phyloP scores from a whole-genome alignment of 371 early-diverging fungal species.

The Sporodiniella umbellata region DNA sequence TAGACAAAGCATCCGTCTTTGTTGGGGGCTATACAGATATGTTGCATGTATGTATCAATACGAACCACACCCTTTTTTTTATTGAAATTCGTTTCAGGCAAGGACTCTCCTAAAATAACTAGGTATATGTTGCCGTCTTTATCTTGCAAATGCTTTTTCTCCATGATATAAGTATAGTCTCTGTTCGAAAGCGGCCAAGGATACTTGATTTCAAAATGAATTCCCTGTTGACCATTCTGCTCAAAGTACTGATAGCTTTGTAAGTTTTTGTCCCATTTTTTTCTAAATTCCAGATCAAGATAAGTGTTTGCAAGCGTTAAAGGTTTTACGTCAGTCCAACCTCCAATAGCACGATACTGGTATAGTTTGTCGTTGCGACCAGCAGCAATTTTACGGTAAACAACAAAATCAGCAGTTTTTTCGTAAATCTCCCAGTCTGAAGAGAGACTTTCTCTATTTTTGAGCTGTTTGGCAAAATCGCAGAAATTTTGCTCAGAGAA shows the following conservation, averaged over 20 bases:
- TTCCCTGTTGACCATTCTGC: background rate
- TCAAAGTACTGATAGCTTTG: slow-evolving; percentile 24
- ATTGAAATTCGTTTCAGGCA: slow-evolving; percentile 23
- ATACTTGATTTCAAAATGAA: slow-evolving; percentile 29
- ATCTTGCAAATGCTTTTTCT: slow-evolving; percentile 16
- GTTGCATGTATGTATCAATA: slow-evolving; percentile 47
- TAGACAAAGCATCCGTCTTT: slow-evolving; percentile 41
- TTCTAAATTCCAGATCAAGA: slow-evolving; percentile 42
- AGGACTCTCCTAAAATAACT: slow-evolving; percentile 45
- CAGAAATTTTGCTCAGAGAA: slow-evolving; percentile 9
- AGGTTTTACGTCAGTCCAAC: slow-evolving; percentile 23
- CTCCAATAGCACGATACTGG: slow-evolving; percentile 25
- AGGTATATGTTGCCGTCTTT: slow-evolving; percentile 23
- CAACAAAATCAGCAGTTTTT: slow-evolving; percentile 18
- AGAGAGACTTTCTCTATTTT: background rate
- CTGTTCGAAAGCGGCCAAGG: slow-evolving; percentile 51
- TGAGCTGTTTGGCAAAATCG: slow-evolving; percentile 10
- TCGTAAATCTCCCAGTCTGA: slow-evolving; percentile 26
- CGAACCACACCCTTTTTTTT: slow-evolving; percentile 36
- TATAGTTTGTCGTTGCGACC: slow-evolving; percentile 20
- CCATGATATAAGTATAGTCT: slow-evolving; percentile 46
- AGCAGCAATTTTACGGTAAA: slow-evolving; percentile 23
- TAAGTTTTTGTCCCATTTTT: slow-evolving; percentile 50
- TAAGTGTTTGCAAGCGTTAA: slow-evolving; percentile 28
- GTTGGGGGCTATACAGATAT: slow-evolving; percentile 36